Percentiles rank a stretch among this genome's conserved stretches.
phyloP scores from a whole-genome alignment of 2,329 filamentous ascomycete species.

The Fusarium virguliforme region DNA sequence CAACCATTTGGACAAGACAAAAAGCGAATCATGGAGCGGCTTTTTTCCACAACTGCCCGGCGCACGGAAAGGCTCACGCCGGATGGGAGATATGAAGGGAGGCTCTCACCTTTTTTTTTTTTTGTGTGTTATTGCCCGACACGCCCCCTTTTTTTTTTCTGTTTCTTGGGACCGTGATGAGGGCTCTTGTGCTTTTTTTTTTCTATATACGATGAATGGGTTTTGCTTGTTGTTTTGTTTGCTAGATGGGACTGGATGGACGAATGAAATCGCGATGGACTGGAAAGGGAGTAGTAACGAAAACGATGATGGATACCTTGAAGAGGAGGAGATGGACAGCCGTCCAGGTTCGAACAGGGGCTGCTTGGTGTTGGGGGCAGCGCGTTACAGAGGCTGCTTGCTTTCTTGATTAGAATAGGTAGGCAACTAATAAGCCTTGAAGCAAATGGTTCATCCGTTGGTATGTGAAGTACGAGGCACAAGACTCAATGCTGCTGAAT shows the following conservation, averaged over 20 bases:
- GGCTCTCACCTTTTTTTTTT: background rate
- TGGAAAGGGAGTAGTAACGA: constrained; percentile 17
- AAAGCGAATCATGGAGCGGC: constrained; percentile 35
- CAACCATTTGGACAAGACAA: constrained; percentile 41
- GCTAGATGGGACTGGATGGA: constrained; percentile 21
- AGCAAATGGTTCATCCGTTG: background rate
- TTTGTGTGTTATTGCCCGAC: background rate
- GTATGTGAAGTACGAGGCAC: background rate
- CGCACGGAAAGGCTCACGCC: constrained; percentile 38
- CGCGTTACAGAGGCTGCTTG: constrained; percentile 13
- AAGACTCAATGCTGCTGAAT: constrained; percentile 18
- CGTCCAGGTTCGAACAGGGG: constrained; percentile 9
- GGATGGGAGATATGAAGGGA: constrained; percentile 23
- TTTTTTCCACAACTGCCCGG: constrained; percentile 29
- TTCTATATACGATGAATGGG: constrained; percentile 32
- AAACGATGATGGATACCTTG: constrained; percentile 12
- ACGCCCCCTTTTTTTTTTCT: background rate
- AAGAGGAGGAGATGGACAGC: background rate
- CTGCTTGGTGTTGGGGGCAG: constrained; percentile 5
- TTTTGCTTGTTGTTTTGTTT: constrained; percentile 17
- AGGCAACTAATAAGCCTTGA: constrained; percentile 25
- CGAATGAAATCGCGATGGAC: constrained; percentile 16
- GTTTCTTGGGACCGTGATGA: background rate
- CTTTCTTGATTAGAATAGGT: constrained; percentile 25
- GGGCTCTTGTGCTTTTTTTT: constrained; percentile 14